Percentiles rank a stretch among this genome's conserved stretches.
Evolutionary conservation across 2,329 filamentous ascomycete species (phyloP).

Genomic region (Cladophialophora immunda): DNA sequence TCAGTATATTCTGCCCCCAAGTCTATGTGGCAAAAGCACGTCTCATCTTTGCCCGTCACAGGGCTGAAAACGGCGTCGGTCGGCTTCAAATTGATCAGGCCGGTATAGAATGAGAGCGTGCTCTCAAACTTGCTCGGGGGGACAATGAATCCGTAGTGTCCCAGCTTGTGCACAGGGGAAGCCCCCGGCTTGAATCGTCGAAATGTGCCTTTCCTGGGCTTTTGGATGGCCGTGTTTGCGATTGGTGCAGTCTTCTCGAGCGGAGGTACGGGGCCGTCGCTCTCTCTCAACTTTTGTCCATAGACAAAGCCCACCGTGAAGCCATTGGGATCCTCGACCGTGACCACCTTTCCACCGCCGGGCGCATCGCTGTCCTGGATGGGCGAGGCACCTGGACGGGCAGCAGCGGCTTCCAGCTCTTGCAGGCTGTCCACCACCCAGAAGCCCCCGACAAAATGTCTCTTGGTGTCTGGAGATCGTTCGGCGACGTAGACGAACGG

Average conservation of each 20-base stretch:
- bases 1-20: conserved; percentile 56
- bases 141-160: conserved; percentile 56
- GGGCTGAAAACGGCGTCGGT: conserved; percentile 51
- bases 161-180: conserved; percentile 58
- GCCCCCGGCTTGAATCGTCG: conserved; percentile 55
- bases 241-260: conserved; percentile 40
- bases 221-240: conserved; percentile 47
- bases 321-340: conserved; percentile 38
- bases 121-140: conserved; percentile 44
- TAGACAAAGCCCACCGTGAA: conserved; percentile 38
- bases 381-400: conserved; percentile 23
- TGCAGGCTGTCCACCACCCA: conserved; percentile 34
- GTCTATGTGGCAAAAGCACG: conserved; percentile 61
- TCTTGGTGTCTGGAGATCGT: conserved; percentile 29
- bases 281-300: conserved; percentile 32
- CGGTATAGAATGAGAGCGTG: conserved; percentile 54
- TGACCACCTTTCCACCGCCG: conserved; percentile 38
- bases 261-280: conserved; percentile 4
- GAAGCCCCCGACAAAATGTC: conserved; percentile 30
- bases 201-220: conserved; percentile 48
- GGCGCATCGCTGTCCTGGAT: conserved; percentile 33
- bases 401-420: conserved; percentile 31
- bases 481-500: conserved; percentile 64
- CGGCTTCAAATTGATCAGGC: conserved; percentile 56
- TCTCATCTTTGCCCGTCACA: conserved; percentile 41